Evolutionary conservation across 2,329 filamentous ascomycete genomes (phyloP), one percentile per base, ranked within the genome.

Genomic region (Fusarium sp.): DNA sequence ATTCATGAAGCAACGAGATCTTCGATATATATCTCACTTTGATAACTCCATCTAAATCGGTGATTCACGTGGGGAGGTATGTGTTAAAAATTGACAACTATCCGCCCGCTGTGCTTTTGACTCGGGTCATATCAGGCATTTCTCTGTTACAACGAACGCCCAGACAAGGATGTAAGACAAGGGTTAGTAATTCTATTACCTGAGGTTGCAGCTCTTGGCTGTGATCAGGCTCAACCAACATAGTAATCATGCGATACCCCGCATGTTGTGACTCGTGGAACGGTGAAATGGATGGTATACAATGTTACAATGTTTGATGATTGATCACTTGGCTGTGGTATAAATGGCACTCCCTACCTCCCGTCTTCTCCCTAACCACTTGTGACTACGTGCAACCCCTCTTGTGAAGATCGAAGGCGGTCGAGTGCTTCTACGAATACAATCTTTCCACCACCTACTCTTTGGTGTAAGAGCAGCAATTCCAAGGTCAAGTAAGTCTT

Each of bases 171-270:
- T 60, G 55, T 62, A 31, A 52, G 43, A 66, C 59, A 73, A 67
- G 70, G 70, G 37, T 63, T 65, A 58, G 54, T 13, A 54, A 67
- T 72, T 66, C 55, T 30, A 54, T 75, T 75, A 71, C 73, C 71
- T 74, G 70, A 75, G 56, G 58, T 48, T 75, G 71, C 73, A 74
- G 64, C 58, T 74, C 62, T 73, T 72, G 72, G 69, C 68, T 53
- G 19, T 64, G 25, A 25, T 39, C 43, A 56, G 34, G 30, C 30
- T 62, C 43, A 44, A 58, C 28, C 53, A 63, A 70, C 44, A 59
- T 37, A 37, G 51, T 58, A 54, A 62, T 74, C 72, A 72, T 70
- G 64, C 70, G 50, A 70, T 73, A 67, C 65, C 72, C 72, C 72
- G 63, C 72, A 73, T 42, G 41, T 26, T 58, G 54, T 58, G 58